These are phyloP conservation scores for Orbilia brochopaga DNA, from an alignment of 2,329 filamentous ascomycete genomes.

Conservation along the genomic window DNA sequence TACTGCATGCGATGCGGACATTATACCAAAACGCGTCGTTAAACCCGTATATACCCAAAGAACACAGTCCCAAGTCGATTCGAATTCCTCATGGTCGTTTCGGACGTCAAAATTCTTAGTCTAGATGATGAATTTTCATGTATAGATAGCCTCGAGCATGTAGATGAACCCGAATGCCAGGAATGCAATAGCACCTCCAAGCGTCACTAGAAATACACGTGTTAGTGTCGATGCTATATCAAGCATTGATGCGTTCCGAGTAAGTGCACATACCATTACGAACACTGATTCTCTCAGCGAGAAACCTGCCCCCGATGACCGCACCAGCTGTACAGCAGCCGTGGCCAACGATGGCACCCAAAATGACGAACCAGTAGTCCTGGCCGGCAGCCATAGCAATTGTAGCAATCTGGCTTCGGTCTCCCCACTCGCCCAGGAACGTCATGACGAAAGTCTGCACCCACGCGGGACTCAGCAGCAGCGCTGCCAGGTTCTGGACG, in stretches of 20 bases:
- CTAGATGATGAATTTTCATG: slow-evolving; percentile 14
- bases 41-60: not conserved
- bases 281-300: slow-evolving; percentile 92
- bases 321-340: slow-evolving; percentile 87
- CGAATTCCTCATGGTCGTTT: slow-evolving; percentile 21
- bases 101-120: not conserved
- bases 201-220: slow-evolving; percentile 62
- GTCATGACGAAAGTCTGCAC: slow-evolving; percentile 99
- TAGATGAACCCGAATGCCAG: slow-evolving; percentile 92
- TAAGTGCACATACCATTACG: slow-evolving; percentile 78
- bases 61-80: slow-evolving; percentile 6
- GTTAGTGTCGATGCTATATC: slow-evolving; percentile 49
- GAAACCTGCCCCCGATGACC: slow-evolving; percentile 87
- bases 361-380: slow-evolving; percentile 98
- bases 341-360: slow-evolving; percentile 85
- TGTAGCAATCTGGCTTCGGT: slow-evolving; percentile 95
- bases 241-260: too few species aligned
- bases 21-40: too few species aligned
- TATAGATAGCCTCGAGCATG: slow-evolving; percentile 75
- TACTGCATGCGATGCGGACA: too few species aligned
- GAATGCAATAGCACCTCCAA: slow-evolving; percentile 90
- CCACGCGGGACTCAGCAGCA: slow-evolving; percentile 93
- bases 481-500: slow-evolving; percentile 81
- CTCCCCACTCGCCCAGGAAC: slow-evolving; percentile 97
- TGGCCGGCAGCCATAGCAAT: slow-evolving; percentile 98